phyloP scores from a whole-genome alignment of 1,139 yeast species.

The Zygotorulaspora mrakii region DNA sequence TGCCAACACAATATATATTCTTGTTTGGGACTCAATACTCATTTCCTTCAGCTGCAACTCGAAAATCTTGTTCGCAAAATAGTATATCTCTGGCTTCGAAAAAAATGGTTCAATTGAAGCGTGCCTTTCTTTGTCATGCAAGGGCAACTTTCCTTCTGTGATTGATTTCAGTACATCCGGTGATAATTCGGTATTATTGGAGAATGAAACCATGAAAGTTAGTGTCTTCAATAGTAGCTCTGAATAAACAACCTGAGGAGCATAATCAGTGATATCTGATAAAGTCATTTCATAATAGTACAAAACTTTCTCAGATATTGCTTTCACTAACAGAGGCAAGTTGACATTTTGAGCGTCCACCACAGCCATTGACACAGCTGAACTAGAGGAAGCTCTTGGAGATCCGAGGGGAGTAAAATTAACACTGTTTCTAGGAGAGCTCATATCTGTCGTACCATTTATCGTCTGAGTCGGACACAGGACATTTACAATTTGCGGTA shows the following conservation, averaged over 20 bases:
- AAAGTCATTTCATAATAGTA: slow-evolving; percentile 59
- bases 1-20: slow-evolving; percentile 65
- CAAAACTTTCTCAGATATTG: slow-evolving; percentile 48
- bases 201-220: slow-evolving; percentile 55
- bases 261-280: slow-evolving; percentile 63
- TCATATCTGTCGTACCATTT: slow-evolving; percentile 17
- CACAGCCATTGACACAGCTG: slow-evolving; percentile 16
- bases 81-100: slow-evolving; percentile 45
- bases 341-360: slow-evolving; percentile 29
- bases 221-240: slow-evolving; percentile 66
- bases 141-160: slow-evolving; percentile 23
- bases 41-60: slow-evolving; percentile 42
- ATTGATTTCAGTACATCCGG: slow-evolving; percentile 38
- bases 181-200: slow-evolving; percentile 50
- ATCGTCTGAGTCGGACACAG: slow-evolving; percentile 33
- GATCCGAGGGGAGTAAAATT: slow-evolving; percentile 36
- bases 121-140: slow-evolving; percentile 12
- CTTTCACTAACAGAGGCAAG: slow-evolving; percentile 50
- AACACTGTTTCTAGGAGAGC: slow-evolving; percentile 27
- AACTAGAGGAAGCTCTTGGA: slow-evolving; percentile 44
- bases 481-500: slow-evolving; percentile 48
- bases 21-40: slow-evolving; percentile 51
- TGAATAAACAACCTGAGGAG: slow-evolving; percentile 77
- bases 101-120: slow-evolving; percentile 29
- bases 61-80: slow-evolving; percentile 47